Percentiles rank a stretch among this genome's conserved stretches.
Evolutionary conservation across 345 rosid species (phyloP).

Genomic region (Acer negundo): DNA sequence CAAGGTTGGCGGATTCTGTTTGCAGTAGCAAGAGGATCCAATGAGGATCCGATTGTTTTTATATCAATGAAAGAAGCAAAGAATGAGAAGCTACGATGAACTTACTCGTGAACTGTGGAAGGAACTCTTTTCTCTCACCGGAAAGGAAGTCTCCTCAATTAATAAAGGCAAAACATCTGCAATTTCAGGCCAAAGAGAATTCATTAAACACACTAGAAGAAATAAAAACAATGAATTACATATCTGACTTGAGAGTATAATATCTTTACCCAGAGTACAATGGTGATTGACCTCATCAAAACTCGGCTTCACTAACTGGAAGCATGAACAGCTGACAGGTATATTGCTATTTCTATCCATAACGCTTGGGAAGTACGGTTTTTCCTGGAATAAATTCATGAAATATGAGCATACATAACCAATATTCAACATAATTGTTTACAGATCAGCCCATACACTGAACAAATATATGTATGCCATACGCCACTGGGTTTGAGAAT

Average conservation of each 20-base stretch:
- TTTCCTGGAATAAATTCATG: slow-evolving; percentile 26
- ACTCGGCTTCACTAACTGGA: slow-evolving; percentile 40
- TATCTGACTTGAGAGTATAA: background rate
- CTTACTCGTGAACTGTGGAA: slow-evolving; percentile 49
- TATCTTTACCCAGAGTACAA: slow-evolving; percentile 42
- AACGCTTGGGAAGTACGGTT: slow-evolving; percentile 16
- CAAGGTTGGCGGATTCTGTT: background rate
- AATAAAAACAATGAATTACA: background rate
- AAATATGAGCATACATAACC: background rate
- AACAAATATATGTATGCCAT: background rate
- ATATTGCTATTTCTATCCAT: slow-evolving; percentile 33
- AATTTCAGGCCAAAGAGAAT: slow-evolving; percentile 15
- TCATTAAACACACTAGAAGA: slow-evolving; percentile 11
- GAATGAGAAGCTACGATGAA: slow-evolving; percentile 2
- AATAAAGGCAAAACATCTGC: slow-evolving; percentile 67
- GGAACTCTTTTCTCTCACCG: slow-evolving; percentile 42
- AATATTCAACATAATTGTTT: background rate
- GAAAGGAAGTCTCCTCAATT: slow-evolving; percentile 48
- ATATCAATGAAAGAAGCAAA: background rate
- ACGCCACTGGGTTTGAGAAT: background rate
- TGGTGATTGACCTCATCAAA: slow-evolving; percentile 38
- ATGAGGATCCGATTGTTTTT: background rate
- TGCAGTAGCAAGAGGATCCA: slow-evolving; percentile 10
- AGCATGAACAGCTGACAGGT: slow-evolving; percentile 35
- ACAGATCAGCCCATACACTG: background rate